Conservation (phyloP, 495 filamentous ascomycete genomes). For the Durotheca rogersii region DNA sequence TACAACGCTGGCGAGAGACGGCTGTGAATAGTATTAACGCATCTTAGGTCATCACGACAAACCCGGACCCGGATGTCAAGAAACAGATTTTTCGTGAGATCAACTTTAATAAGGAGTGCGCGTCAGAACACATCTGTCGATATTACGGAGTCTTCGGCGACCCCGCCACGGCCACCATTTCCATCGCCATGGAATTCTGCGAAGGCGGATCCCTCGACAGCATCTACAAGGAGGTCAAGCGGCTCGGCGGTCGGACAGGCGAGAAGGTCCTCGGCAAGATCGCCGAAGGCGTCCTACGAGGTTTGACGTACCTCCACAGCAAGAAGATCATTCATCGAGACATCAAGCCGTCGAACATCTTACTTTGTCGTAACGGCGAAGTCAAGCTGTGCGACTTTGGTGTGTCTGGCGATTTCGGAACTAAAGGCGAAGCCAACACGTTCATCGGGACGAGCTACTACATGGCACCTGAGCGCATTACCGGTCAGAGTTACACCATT, state of each 20-base stretch:
- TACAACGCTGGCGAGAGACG: too few relatives aligned
- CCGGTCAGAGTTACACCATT: constrained; percentile 95
- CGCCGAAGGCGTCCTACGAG: constrained; percentile 91
- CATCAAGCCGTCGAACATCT: constrained; percentile 97
- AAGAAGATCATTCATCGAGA: constrained; percentile 98
- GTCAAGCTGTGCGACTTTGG: constrained; percentile 99
- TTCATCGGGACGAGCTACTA: constrained; percentile 99
- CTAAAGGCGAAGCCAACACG: constrained; percentile 96
- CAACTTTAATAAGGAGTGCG: constrained; percentile 95
- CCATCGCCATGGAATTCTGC: constrained; percentile 98
- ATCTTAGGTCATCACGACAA: constrained; percentile 88
- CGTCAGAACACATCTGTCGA: constrained; percentile 88
- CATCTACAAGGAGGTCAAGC: constrained; percentile 96
- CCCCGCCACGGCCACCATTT: constrained; percentile 88
- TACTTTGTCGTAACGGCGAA: constrained; percentile 86
- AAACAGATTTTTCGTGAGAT: constrained; percentile 96
- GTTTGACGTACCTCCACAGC: constrained; percentile 92
- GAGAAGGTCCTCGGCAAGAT: constrained; percentile 99
- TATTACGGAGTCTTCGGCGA: constrained; percentile 98
- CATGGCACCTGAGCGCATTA: constrained; percentile 98
- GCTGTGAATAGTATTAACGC: constrained; percentile 37
- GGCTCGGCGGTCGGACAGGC: constrained; percentile 88
- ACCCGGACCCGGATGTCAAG: constrained; percentile 95
- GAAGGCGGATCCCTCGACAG: constrained; percentile 93
- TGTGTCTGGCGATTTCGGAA: constrained; percentile 95